These are phyloP conservation scores for Tricholoma hemisulphureum DNA, from an alignment of 768 basidiomycete genomes.

Conservation along the genomic window DNA sequence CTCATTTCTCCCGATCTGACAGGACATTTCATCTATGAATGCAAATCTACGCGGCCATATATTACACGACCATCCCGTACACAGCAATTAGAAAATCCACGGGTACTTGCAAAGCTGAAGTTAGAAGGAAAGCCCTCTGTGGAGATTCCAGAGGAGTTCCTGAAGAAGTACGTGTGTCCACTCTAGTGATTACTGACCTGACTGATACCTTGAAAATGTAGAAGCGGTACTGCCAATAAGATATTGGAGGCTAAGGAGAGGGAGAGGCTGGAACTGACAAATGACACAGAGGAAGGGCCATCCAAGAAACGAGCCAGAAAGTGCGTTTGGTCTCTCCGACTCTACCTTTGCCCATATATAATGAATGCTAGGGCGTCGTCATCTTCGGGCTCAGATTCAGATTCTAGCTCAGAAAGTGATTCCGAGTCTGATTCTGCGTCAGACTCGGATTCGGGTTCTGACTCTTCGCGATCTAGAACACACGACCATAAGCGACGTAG, in stretches of 20 bases:
- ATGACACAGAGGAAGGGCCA: constrained; percentile 37
- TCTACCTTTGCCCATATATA: neutral
- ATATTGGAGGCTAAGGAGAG: constrained; percentile 85
- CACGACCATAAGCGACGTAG: constrained; percentile 40
- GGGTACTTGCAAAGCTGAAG: constrained; percentile 61
- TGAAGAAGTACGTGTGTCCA: constrained; percentile 55
- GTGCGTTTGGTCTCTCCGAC: constrained; percentile 22
- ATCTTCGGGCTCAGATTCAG: constrained; percentile 33
- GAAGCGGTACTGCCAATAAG: constrained; percentile 78
- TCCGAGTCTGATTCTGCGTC: constrained; percentile 43
- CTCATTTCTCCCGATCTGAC: constrained; percentile 1
- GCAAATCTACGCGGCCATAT: constrained; percentile 79
- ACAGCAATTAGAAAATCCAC: constrained; percentile 80
- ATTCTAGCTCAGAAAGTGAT: constrained; percentile 40
- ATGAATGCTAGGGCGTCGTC: constrained; percentile 10
- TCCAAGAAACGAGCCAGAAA: constrained; percentile 38
- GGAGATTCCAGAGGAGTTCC: constrained; percentile 91
- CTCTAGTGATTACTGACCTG: neutral
- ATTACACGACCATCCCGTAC: constrained; percentile 87
- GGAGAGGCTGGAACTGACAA: constrained; percentile 50
- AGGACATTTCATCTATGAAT: constrained; percentile 93
- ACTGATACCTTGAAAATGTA: constrained; percentile 24
- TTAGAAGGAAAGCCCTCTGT: constrained; percentile 72
- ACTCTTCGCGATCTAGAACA: constrained; percentile 47
- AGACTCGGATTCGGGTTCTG: constrained; percentile 35